Conservation (phyloP, 768 basidiomycete genomes). For the Gyrodon lividus region DNA sequence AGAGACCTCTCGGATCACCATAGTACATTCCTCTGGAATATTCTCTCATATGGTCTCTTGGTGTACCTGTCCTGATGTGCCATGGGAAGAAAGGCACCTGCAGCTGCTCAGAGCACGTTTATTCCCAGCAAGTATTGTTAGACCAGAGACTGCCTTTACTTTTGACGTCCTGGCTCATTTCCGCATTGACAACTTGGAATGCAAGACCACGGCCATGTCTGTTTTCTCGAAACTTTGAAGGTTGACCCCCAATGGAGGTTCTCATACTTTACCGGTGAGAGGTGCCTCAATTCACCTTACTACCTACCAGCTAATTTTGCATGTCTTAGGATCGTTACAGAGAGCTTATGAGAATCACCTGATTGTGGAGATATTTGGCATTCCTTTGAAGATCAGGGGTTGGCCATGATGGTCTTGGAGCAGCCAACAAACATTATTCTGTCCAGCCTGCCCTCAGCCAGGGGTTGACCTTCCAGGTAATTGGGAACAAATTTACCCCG, state of each 20-base stretch:
- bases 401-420: neutral
- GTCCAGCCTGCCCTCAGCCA: conserved; percentile 3
- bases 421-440: neutral
- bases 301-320: no score
- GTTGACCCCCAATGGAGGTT: no score
- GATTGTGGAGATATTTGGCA: neutral
- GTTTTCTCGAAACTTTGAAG: no score
- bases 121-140: conserved; percentile 11
- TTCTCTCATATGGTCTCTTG: no score
- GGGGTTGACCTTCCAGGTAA: conserved; percentile 3
- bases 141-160: conserved; percentile 13
- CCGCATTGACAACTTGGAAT: no score
- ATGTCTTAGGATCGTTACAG: neutral
- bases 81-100: neutral
- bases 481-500: neutral
- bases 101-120: conserved; percentile 18
- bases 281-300: no score
- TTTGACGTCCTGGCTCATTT: no score
- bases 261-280: no score
- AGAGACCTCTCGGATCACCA: no score
- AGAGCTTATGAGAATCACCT: no score
- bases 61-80: no score
- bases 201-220: neutral
- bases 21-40: no score
- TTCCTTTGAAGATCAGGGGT: neutral